Evolutionary conservation across 148 eudicot species (phyloP), one percentile per base, ranked within the genome.

Genomic region (Cornus suecica): DNA sequence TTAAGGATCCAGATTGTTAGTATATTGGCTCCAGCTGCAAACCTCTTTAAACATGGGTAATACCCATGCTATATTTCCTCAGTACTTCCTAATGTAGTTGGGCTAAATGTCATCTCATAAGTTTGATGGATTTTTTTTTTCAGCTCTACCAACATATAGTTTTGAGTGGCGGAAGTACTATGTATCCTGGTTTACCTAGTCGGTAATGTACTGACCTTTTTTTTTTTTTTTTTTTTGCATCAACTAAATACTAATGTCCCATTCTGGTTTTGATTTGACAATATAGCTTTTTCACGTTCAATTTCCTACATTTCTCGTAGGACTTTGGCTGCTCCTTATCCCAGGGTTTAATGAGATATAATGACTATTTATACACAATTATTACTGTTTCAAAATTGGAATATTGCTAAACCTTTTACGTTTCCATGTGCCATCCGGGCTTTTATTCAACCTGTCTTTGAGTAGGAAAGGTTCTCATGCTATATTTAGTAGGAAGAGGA

Each of bases 71-170:
- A 10, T 37, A 5, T 69, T 41, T 10, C 15, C 31, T 54, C 8
- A 23, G 6, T 22, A 8, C 11, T 70, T 48, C 2, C 26, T 62
- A 18, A 37, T 64, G 41, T 5, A 41, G 31, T 10, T 52, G 22
- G 56, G 60, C 30, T 42, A 28, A 16, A 34, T 30, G 27, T 65
- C 24, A 23, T 42, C 62, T 76, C 72, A 70, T 76, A 37, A 74
- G 79, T 76, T 67, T 34, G 74, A 54, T 61, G 81, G 32, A 25
- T 78, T 69, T 69, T 62, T 75, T 76, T 84, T 84, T 79, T 88
- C 97, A 94, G 99, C 97, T 94, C 79, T 94, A 94, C 80, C 99
- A 94, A 76, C 99, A 92, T 77, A 92, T 94, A 70, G 99, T 94
- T 81, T 74, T 94, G 74, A 94, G 99, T 79, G 99, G 99, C 58